Conservation (phyloP, 371 early-diverging fungal species). For the Mycotypha africana region DNA sequence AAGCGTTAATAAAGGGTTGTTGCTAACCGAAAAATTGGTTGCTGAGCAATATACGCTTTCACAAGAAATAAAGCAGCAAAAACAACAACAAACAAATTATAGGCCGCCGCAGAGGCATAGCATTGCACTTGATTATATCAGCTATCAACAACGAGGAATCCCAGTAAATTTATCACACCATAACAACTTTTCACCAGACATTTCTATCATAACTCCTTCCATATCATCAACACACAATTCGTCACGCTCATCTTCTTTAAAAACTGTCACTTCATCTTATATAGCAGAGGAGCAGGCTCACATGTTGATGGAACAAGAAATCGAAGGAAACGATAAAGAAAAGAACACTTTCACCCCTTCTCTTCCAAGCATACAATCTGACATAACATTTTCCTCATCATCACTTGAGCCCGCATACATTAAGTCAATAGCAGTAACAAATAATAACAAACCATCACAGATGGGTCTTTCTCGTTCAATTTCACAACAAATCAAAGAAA, state of each 20-base stretch:
- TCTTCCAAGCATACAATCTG: constrained; percentile 3
- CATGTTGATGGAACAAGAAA: background rate
- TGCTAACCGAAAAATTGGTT: too few relatives aligned
- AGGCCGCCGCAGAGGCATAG: constrained; percentile 1
- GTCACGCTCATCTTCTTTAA: constrained; percentile 15
- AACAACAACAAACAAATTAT: constrained; percentile 9
- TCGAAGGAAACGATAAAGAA: background rate
- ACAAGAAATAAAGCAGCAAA: background rate
- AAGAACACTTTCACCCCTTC: background rate
- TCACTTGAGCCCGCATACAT: background rate
- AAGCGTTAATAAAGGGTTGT: too few relatives aligned
- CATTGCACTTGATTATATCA: constrained; percentile 5
- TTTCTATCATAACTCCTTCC: background rate
- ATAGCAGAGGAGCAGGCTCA: too few relatives aligned
- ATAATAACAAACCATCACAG: too few relatives aligned
- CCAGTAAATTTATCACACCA: too few relatives aligned
- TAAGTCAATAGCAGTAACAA: too few relatives aligned
- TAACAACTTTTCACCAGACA: background rate
- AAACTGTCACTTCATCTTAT: constrained; percentile 1
- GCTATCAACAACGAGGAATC: too few relatives aligned
- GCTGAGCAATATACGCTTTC: background rate
- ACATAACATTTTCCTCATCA: constrained; percentile 3
- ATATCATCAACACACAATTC: background rate
- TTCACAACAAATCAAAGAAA: too few relatives aligned
- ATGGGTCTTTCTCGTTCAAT: constrained; percentile 2